Conservation (phyloP, 1,284 basidiomycete genomes). For the Tausonia pullulans region DNA sequence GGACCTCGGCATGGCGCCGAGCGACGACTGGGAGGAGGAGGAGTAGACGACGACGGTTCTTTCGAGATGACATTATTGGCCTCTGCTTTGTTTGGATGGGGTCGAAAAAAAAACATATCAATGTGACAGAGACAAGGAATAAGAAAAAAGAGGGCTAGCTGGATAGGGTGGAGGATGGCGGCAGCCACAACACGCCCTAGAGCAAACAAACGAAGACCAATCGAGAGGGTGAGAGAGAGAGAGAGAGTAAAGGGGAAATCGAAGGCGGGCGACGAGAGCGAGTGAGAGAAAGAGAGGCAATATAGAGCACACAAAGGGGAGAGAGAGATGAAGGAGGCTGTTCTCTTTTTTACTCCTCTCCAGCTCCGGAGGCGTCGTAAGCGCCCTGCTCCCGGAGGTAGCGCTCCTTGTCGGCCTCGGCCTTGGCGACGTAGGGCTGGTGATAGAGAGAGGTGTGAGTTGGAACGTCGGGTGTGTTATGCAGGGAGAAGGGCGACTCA, state of each 20-base stretch:
- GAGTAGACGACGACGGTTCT: neutral
- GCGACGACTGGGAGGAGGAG: conserved; percentile 14
- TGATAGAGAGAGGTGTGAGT: conserved; percentile 1
- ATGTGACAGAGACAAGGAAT: neutral
- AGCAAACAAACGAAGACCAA: neutral
- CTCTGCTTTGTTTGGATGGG: conserved; percentile 18
- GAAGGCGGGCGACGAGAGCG: neutral
- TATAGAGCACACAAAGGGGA: no score
- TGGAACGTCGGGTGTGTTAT: neutral
- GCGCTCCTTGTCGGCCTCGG: conserved; percentile 71
- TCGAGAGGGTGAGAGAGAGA: neutral
- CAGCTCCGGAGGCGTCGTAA: conserved; percentile 52
- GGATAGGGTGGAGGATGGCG: neutral
- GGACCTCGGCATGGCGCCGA: conserved; percentile 10
- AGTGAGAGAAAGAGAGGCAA: neutral
- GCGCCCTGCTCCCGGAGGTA: conserved; percentile 69
- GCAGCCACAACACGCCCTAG: neutral
- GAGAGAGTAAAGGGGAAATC: neutral
- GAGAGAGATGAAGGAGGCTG: no score
- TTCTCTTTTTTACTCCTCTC: conserved; percentile 23
- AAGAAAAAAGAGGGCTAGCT: neutral
- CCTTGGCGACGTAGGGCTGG: conserved; percentile 85
- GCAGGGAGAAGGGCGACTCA: conserved; percentile 28
- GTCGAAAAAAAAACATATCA: neutral
- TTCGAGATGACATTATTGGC: neutral